Evolutionary conservation across 23 red algal genomes (phyloP), one percentile per base, ranked within the genome.

Genomic region (Gracilaria vermiculophylla): DNA sequence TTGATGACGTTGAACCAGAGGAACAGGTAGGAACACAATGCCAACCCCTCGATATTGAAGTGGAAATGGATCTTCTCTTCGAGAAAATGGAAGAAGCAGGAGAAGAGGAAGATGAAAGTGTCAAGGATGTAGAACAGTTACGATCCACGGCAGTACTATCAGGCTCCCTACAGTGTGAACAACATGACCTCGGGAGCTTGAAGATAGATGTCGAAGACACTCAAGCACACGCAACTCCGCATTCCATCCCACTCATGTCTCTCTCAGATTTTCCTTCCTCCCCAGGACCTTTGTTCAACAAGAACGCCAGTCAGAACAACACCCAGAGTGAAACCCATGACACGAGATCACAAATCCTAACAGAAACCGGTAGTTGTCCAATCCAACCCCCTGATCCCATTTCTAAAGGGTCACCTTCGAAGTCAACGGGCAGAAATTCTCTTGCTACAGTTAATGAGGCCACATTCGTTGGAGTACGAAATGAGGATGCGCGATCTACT

Each of bases 61-160:
- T 53, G 27, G 81, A 69, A 54, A 85, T 85, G 81, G 81, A 85
- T 85, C 47, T 71, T 54, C 62, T 85, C 17, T 85, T 85, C 48
- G 81, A 62, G 16, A 53, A 65, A 23, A 44, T 85, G 60, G 43
- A 70, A 28, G 57, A 62, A 31, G 58, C 24, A 27, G 58, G 31
- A 43, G 37, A 53, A 5, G 58, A 69, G 2, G 35, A 45, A 16
- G 24, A 21, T 27, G 64, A 85, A n/a, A 69, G 81, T 41, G 50
- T 57, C 3, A 70, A 51, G 81, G 64, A 69, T 19, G 81, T 69
- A 23, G 81, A 54, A 19, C 57, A 53, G 10, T 1, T 85, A 0
- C 62, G 64, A 48, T 85, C 48, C 41, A 48, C 58, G 16, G 62
- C 57, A 23, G 81, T 69, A 50, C 75, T 32, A 24, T 32, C 49